Conservation (phyloP, 1,284 basidiomycete species). For the Ustilago hordei region DNA sequence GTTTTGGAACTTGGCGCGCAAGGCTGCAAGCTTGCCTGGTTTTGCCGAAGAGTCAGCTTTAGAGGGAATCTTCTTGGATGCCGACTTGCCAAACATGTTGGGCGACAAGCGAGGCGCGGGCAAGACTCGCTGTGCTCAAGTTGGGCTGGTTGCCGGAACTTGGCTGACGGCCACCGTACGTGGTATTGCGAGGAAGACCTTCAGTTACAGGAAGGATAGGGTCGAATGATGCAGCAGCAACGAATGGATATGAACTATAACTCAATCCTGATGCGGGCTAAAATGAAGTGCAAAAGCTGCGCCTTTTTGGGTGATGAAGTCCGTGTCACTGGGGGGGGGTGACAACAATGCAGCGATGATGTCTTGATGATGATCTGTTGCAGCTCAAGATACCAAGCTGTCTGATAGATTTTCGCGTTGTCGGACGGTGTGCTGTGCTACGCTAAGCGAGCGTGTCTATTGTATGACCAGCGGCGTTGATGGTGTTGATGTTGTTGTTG, state of each 20-base stretch:
- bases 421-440: neutral
- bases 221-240: neutral
- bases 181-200: slow-evolving; percentile 3
- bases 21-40: slow-evolving; percentile 14
- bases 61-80: slow-evolving; percentile 16
- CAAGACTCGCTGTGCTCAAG: slow-evolving; percentile 11
- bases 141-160: slow-evolving; percentile 2
- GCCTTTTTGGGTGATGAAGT: slow-evolving; percentile 1
- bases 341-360: neutral
- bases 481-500: too few species aligned
- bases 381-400: neutral
- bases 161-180: slow-evolving; percentile 16
- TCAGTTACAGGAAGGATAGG: neutral
- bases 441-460: neutral
- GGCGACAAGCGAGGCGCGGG: slow-evolving; percentile 7
- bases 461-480: neutral
- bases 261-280: neutral
- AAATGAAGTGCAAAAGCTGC: slow-evolving; percentile 1
- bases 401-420: neutral
- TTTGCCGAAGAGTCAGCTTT: slow-evolving; percentile 7
- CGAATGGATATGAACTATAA: slow-evolving; percentile 1
- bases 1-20: slow-evolving; percentile 34
- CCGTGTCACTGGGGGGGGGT: neutral
- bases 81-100: slow-evolving; percentile 38
- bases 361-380: neutral